Evolutionary conservation across 2,329 filamentous ascomycete genomes (phyloP).

Genomic region (Penicillium frequentans): DNA sequence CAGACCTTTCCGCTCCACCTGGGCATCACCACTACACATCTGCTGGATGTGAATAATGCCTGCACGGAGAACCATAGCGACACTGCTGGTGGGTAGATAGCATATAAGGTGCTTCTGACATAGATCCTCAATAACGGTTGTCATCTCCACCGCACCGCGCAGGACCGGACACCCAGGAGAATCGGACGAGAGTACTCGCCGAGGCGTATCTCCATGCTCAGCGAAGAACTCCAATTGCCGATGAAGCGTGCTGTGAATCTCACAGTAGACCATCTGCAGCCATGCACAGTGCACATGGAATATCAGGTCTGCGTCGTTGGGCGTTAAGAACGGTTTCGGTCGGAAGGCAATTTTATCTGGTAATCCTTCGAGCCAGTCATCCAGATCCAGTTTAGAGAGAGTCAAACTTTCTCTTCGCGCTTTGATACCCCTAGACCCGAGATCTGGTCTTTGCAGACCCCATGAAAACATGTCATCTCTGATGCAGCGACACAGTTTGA

Average conservation of each 20-base stretch:
- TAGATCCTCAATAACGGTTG: slow-evolving; percentile 70
- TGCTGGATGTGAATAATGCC: slow-evolving; percentile 86
- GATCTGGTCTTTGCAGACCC: neutral
- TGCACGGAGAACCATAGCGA: slow-evolving; percentile 78
- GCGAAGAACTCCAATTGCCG: slow-evolving; percentile 70
- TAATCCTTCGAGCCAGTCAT: neutral
- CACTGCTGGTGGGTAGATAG: slow-evolving; percentile 77
- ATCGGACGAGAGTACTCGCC: neutral
- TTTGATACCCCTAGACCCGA: neutral
- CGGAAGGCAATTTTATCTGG: slow-evolving; percentile 1
- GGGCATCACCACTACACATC: slow-evolving; percentile 45
- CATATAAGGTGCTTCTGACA: slow-evolving; percentile 67
- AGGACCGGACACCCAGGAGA: slow-evolving; percentile 31
- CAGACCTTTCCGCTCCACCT: neutral
- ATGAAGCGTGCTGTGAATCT: slow-evolving; percentile 78
- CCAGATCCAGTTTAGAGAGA: neutral
- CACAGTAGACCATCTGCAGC: slow-evolving; percentile 83
- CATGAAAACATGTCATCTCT: slow-evolving; percentile 64
- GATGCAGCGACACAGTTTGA: slow-evolving; percentile 78
- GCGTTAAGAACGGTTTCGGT: slow-evolving; percentile 49
- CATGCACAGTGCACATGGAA: slow-evolving; percentile 69
- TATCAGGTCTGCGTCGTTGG: slow-evolving; percentile 46
- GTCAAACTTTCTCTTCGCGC: neutral
- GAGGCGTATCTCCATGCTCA: slow-evolving; percentile 1
- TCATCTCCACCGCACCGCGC: slow-evolving; percentile 65